These are phyloP conservation scores for Laguncularia racemosa DNA, from an alignment of 345 rosid species.

Conservation along the genomic window DNA sequence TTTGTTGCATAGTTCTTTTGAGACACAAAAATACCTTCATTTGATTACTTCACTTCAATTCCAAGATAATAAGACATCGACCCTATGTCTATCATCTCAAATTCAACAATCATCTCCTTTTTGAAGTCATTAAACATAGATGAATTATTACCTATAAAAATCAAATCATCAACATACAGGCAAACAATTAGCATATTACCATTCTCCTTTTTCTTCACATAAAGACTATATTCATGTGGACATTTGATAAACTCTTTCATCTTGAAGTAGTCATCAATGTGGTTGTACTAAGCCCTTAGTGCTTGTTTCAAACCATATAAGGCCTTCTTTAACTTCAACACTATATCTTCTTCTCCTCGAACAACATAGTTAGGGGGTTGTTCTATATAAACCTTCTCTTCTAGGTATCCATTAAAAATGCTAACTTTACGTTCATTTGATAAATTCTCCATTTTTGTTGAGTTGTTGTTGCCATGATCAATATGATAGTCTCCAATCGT, in stretches of 20 bases:
- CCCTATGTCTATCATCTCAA: slow-evolving; percentile 7
- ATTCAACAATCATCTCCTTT: background rate
- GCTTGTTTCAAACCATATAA: background rate
- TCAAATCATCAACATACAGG: slow-evolving; percentile 10
- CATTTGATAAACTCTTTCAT: background rate
- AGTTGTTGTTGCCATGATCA: background rate
- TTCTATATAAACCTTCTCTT: background rate
- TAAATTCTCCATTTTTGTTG: slow-evolving; percentile 1
- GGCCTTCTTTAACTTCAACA: background rate
- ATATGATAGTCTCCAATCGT: background rate
- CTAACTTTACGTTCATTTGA: slow-evolving; percentile 1
- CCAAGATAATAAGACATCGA: slow-evolving; percentile 4
- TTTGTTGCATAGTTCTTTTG: slow-evolving; percentile 1
- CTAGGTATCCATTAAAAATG: slow-evolving; percentile 8
- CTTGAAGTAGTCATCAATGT: slow-evolving; percentile 1
- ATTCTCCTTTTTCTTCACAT: background rate
- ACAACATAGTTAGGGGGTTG: background rate
- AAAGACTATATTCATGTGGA: background rate
- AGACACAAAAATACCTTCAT: slow-evolving; percentile 1
- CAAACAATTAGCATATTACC: background rate
- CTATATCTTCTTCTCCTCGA: background rate
- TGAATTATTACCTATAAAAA: slow-evolving; percentile 2
- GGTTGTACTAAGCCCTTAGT: background rate
- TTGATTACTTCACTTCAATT: slow-evolving; percentile 2
- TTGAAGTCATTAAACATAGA: slow-evolving; percentile 1